A percentile compares a stretch with the other conserved stretches of the same genome.
These are phyloP conservation scores for Tubosaeta brunneosetosa DNA, from an alignment of 768 basidiomycete genomes.

Conservation along the genomic window DNA sequence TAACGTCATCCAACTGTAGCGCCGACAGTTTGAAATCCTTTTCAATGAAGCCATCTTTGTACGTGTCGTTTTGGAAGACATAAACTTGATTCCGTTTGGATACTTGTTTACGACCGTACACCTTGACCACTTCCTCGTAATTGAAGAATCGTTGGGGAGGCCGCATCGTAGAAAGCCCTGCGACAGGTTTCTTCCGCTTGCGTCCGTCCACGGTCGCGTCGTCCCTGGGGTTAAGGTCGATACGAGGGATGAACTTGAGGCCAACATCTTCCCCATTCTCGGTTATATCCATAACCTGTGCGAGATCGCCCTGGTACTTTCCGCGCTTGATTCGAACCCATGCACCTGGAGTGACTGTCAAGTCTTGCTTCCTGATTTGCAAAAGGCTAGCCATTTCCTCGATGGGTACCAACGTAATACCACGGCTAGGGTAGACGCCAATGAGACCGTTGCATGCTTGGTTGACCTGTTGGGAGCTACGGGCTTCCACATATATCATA, in stretches of 20 bases:
- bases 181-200: conserved; percentile 69
- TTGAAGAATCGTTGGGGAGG: conserved; percentile 93
- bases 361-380: conserved; percentile 92
- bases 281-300: conserved; percentile 90
- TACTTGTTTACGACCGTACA: conserved; percentile 75
- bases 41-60: conserved; percentile 91
- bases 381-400: conserved; percentile 97
- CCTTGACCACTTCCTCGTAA: conserved; percentile 84
- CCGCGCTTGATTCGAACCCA: conserved; percentile 97
- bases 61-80: conserved; percentile 91
- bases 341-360: conserved; percentile 75
- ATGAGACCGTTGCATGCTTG: conserved; percentile 87
- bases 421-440: conserved; percentile 82
- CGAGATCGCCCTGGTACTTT: conserved; percentile 91
- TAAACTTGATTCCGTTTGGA: conserved; percentile 69
- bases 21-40: conserved; percentile 88
- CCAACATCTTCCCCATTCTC: conserved; percentile 92
- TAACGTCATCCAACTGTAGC: conserved; percentile 80
- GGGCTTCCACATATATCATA: conserved; percentile 95
- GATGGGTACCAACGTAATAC: conserved; percentile 83
- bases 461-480: conserved; percentile 78
- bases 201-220: conserved; percentile 60
- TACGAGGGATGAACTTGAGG: conserved; percentile 93
- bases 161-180: conserved; percentile 54
- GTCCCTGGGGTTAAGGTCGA: conserved; percentile 90